These are phyloP conservation scores for Camptophora hylomeconis DNA, from an alignment of 2,329 filamentous ascomycete species.

Conservation along the genomic window DNA sequence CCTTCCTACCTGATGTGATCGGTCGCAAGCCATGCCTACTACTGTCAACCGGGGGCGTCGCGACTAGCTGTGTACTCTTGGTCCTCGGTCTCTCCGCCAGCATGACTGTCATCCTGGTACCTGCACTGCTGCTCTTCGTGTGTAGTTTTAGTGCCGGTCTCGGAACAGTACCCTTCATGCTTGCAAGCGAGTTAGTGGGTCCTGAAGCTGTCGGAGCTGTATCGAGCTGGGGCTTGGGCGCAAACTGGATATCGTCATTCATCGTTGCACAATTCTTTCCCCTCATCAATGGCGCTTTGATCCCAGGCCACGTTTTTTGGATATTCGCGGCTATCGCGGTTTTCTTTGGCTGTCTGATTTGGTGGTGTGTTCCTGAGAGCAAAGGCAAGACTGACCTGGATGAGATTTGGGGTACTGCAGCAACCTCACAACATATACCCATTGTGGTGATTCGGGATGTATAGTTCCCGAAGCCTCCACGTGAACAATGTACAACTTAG, in stretches of 20 bases:
- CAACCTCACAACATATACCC: no score
- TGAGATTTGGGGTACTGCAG: constrained; percentile 89
- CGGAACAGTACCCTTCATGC: constrained; percentile 86
- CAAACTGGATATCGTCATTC: constrained; percentile 85
- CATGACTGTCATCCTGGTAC: constrained; percentile 24
- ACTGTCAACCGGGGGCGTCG: constrained; percentile 72
- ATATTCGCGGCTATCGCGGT: constrained; percentile 69
- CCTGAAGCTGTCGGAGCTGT: constrained; percentile 83
- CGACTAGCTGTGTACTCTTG: no score
- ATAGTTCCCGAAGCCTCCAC: no score
- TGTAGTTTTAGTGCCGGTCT: constrained; percentile 80
- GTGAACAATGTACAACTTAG: no score
- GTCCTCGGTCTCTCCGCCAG: no score
- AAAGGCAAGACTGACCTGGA: constrained; percentile 69
- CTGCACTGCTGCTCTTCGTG: constrained; percentile 49
- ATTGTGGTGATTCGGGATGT: no score
- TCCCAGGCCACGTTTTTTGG: constrained; percentile 75
- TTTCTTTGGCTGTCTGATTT: constrained; percentile 58
- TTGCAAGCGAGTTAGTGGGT: constrained; percentile 79
- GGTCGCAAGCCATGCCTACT: constrained; percentile 80
- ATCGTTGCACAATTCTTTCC: constrained; percentile 92
- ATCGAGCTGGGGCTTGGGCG: constrained; percentile 74
- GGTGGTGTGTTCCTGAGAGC: constrained; percentile 67
- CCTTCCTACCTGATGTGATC: constrained; percentile 67
- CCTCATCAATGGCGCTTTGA: constrained; percentile 62